Percentiles rank a stretch among this genome's conserved stretches.
These are phyloP conservation scores for Schwanniomyces etchellsii DNA, from an alignment of 1,139 yeast species.

Conservation along the genomic window DNA sequence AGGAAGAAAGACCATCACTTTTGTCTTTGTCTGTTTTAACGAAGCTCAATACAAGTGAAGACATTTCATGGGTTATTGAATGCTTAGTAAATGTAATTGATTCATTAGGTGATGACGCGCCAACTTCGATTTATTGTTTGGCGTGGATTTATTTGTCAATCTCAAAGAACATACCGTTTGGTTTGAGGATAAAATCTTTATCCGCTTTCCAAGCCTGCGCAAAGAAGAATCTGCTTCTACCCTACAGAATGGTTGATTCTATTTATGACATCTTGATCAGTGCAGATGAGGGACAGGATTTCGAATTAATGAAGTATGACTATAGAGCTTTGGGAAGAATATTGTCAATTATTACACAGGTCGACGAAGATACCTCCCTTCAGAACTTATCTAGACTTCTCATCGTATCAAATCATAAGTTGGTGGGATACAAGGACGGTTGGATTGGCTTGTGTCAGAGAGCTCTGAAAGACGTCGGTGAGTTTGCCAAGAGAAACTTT, in stretches of 20 bases:
- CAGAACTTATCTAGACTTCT: constrained; percentile 36
- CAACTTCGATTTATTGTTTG: not conserved
- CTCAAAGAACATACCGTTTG: too few relatives aligned
- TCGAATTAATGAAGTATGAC: constrained; percentile 13
- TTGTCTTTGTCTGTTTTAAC: too few relatives aligned
- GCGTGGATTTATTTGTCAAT: not conserved
- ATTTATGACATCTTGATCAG: constrained; percentile 10
- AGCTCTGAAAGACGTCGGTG: constrained; percentile 60
- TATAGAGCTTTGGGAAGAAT: constrained; percentile 32
- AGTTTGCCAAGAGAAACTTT: constrained; percentile 40
- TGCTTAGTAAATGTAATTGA: too few relatives aligned
- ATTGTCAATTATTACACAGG: constrained; percentile 40
- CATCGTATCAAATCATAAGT: constrained; percentile 50
- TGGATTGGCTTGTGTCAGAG: constrained; percentile 80
- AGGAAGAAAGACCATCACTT: too few relatives aligned
- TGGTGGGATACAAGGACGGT: constrained; percentile 42
- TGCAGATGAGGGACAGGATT: constrained; percentile 11
- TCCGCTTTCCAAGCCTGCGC: too few relatives aligned
- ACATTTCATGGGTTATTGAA: not conserved
- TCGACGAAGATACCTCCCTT: constrained; percentile 18
- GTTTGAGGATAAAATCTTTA: too few relatives aligned
- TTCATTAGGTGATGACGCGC: too few relatives aligned
- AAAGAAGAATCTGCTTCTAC: too few relatives aligned
- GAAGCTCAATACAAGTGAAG: not conserved
- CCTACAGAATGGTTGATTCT: constrained; percentile 12